These are phyloP conservation scores for Apiospora koreana DNA, from an alignment of 2,329 filamentous ascomycete species.

Conservation along the genomic window DNA sequence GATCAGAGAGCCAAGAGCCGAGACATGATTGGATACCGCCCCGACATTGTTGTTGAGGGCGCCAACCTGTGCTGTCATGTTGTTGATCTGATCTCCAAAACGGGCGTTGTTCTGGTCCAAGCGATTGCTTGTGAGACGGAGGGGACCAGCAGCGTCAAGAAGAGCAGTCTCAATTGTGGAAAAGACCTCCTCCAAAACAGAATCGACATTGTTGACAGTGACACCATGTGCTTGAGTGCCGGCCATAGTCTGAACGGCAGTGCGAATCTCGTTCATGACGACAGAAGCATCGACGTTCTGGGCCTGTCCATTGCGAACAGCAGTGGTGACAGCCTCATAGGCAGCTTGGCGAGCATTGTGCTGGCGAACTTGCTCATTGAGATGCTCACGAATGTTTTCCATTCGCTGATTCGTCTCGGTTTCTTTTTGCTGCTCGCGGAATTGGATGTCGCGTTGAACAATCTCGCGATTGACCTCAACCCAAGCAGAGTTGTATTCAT, in stretches of 20 bases:
- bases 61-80: conserved; percentile 25
- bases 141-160: conserved; percentile 17
- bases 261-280: conserved; percentile 21
- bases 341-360: conserved; percentile 29
- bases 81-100: conserved; percentile 9
- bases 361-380: conserved; percentile 27
- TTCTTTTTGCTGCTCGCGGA: conserved; percentile 22
- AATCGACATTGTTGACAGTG: conserved; percentile 20
- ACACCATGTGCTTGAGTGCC: conserved; percentile 27
- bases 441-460: conserved; percentile 35
- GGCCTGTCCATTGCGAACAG: conserved; percentile 33
- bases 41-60: conserved; percentile 22
- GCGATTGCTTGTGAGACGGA: conserved; percentile 17
- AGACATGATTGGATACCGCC: conserved; percentile 23
- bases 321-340: conserved; percentile 40
- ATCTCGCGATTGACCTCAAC: conserved; percentile 37
- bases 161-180: conserved; percentile 25
- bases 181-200: conserved; percentile 26
- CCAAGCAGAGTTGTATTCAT: conserved; percentile 26
- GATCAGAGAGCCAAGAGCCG: conserved; percentile 25
- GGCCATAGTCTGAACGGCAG: conserved; percentile 38
- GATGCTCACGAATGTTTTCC: conserved; percentile 25
- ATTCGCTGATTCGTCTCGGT: conserved; percentile 25
- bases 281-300: conserved; percentile 18
- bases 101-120: conserved; percentile 6